phyloP scores from a whole-genome alignment of 1,284 basidiomycete species.

The Sphaerobolus stellatus region DNA sequence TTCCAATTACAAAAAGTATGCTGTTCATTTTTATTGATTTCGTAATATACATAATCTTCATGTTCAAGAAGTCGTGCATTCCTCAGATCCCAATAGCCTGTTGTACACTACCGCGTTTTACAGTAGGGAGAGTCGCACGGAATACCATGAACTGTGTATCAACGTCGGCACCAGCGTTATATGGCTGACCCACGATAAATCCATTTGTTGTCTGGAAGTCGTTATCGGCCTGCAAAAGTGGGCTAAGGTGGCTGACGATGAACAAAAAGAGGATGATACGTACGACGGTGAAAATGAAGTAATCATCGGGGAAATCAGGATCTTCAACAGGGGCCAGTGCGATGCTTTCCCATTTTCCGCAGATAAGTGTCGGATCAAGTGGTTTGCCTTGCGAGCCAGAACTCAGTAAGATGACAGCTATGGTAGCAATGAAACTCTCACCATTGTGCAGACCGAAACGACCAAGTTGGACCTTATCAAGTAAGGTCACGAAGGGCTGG shows the following conservation, averaged over 20 bases:
- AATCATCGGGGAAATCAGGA: slow-evolving; percentile 54
- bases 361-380: slow-evolving; percentile 45
- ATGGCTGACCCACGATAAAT: slow-evolving; percentile 51
- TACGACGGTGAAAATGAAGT: slow-evolving; percentile 63
- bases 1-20: no score
- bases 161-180: slow-evolving; percentile 52
- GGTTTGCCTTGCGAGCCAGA: not conserved
- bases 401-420: not conserved
- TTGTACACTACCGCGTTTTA: slow-evolving; percentile 22
- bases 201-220: slow-evolving; percentile 65
- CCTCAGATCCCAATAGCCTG: slow-evolving; percentile 21
- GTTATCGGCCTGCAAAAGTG: slow-evolving; percentile 52
- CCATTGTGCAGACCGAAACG: slow-evolving; percentile 65
- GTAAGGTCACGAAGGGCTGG: slow-evolving; percentile 53
- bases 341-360: slow-evolving; percentile 68
- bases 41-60: no score
- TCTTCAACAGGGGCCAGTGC: slow-evolving; percentile 58
- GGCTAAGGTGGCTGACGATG: not conserved
- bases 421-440: slow-evolving; percentile 20
- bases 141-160: slow-evolving; percentile 71
- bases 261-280: no score
- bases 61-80: no score
- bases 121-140: slow-evolving; percentile 58
- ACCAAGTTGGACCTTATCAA: slow-evolving; percentile 51
- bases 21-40: no score